phyloP scores from a whole-genome alignment of 306 rosid species.

The Quercus variabilis region DNA sequence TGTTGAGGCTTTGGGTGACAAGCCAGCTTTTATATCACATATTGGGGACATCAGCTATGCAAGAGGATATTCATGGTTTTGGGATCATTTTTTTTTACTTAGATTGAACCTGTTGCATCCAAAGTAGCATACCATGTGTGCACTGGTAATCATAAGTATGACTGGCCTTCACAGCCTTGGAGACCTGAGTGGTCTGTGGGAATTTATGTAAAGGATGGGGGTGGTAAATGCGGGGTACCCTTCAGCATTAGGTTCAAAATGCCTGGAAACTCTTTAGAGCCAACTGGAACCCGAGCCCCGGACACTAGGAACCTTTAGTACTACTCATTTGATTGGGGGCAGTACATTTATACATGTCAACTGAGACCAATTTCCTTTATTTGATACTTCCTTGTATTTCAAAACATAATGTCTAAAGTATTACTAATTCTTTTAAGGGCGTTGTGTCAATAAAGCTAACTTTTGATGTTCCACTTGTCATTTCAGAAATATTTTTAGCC shows the following conservation, averaged over 20 bases:
- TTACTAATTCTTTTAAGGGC: no score
- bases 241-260: constrained; percentile 81
- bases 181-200: constrained; percentile 66
- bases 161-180: constrained; percentile 90
- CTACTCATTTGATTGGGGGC: constrained; percentile 59
- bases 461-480: no score
- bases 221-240: constrained; percentile 95
- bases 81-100: constrained; percentile 76
- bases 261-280: constrained; percentile 94
- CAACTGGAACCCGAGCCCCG: constrained; percentile 63
- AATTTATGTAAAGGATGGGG: constrained; percentile 61
- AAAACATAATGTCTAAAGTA: no score
- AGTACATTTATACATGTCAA: constrained; percentile 47
- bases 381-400: no score
- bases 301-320: constrained; percentile 61
- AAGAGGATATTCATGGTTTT: constrained; percentile 84
- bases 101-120: constrained; percentile 73
- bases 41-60: constrained; percentile 95
- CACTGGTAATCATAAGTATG: constrained; percentile 84
- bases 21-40: constrained; percentile 85
- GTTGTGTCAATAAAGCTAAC: no score
- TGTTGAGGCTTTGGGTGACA: constrained; percentile 71
- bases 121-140: constrained; percentile 77
- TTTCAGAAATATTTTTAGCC: no score
- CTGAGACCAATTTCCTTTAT: constrained; percentile 81